Evolutionary conservation across 1,284 basidiomycete species (phyloP).

Genomic region (Cryptococcus jaspeensis): DNA sequence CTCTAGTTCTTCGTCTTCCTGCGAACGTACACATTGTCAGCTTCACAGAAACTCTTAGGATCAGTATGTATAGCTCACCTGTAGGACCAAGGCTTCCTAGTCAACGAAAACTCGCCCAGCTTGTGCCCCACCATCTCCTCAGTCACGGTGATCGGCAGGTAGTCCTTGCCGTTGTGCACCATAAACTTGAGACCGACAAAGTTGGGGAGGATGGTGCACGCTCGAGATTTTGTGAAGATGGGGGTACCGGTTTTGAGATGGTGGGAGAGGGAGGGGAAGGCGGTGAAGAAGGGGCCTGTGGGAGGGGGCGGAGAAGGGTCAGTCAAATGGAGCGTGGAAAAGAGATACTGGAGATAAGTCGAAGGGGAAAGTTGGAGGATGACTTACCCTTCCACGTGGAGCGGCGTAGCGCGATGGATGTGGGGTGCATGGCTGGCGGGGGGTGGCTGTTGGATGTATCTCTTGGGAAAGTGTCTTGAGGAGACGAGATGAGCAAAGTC

Average conservation of each 20-base stretch:
- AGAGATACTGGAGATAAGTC: not conserved
- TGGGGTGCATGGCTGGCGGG: slow-evolving; percentile 24
- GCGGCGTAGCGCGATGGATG: slow-evolving; percentile 32
- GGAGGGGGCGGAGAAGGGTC: slow-evolving; percentile 1
- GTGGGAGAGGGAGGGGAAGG: slow-evolving; percentile 68
- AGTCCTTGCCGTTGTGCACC: slow-evolving; percentile 93
- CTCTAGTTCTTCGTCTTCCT: slow-evolving; percentile 24
- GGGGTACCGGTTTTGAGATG: slow-evolving; percentile 79
- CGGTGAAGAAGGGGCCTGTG: slow-evolving; percentile 12
- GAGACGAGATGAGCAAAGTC: not conserved
- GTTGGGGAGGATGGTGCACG: slow-evolving; percentile 91
- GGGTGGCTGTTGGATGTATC: too few species aligned
- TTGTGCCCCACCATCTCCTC: slow-evolving; percentile 99
- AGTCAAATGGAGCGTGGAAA: not conserved
- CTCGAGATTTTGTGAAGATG: slow-evolving; percentile 83
- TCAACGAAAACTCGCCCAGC: slow-evolving; percentile 89
- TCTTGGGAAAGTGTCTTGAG: not conserved
- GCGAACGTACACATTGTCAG: too few species aligned
- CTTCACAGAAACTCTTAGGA: not conserved
- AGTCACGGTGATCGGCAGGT: slow-evolving; percentile 78
- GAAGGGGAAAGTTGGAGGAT: not conserved
- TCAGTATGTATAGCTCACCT: slow-evolving; percentile 30
- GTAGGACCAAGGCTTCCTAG: slow-evolving; percentile 62
- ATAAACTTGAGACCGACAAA: slow-evolving; percentile 88
- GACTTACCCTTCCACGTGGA: slow-evolving; percentile 55